Base-by-base conservation (phyloP, 768 basidiomycete species). In the Boletus insuetus region DNA sequence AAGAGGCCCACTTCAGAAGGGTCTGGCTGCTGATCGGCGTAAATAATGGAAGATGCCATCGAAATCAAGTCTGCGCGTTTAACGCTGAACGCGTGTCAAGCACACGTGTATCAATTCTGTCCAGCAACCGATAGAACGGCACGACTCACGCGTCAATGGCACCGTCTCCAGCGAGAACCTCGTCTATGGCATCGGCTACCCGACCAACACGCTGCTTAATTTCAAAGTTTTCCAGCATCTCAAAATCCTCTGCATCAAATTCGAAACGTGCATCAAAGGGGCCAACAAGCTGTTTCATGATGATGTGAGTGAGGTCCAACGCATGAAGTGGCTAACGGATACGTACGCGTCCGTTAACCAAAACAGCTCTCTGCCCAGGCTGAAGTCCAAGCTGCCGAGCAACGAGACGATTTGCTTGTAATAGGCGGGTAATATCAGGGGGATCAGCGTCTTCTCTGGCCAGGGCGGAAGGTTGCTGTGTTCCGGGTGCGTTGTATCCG, bases 321-420 rank as follows among this genome's bases (percentile, higher is more conserved):
- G 37, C 31, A 31, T 35, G 31, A 26, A 26, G 6, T 4, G 4
- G 19, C 24, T 19, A 24, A 54, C 10, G 22, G 3, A 55, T 16
- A 9, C 87, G 67, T 65, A 95, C 93, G 32, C 95, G 78, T 24
- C 95, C 96, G 61, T 97, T 97, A 49, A 91, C 74, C 35, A 95
- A 56, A 37, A 98, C 54, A 1, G 80, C 90, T 20, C 76, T 75
- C 54, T 86, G 72, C 0, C 87, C 88, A 2, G 85, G 80, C 14
- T 67, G 60, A 26, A 94, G 63, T n/a, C 79, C 78, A 3, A 92
- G 61, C 49, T 81, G 79, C 26, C 82, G 75, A 3, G 77, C 76
- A 14, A 91, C 62, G 20, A 82, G 64, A 34, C 76, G 74, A 54
- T 79, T 75, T 1, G 76, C 67, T 46, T 69, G 75, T 13, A 81